A percentile compares a stretch with the other conserved stretches of the same genome.
Conservation (phyloP, 1,284 basidiomycete genomes). For the Golubevia sp. region DNA sequence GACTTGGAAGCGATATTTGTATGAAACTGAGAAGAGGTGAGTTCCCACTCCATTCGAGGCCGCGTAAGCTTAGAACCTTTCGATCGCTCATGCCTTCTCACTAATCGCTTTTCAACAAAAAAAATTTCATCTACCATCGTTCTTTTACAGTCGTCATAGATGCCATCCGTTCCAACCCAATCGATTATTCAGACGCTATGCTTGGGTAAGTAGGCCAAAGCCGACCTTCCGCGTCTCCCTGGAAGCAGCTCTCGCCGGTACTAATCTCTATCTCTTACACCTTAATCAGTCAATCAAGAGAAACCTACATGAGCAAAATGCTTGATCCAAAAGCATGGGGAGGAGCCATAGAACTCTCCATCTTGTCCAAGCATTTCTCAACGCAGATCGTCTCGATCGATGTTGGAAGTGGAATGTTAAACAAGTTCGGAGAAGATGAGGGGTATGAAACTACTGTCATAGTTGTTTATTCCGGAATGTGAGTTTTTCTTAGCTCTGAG, state of each 20-base stretch:
- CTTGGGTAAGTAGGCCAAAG: slow-evolving; percentile 17
- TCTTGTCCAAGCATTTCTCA: slow-evolving; percentile 22
- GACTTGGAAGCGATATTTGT: slow-evolving; percentile 12
- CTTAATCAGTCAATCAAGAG: slow-evolving; percentile 2
- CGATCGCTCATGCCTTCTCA: neutral
- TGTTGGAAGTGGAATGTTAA: slow-evolving; percentile 21
- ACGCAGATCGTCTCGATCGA: slow-evolving; percentile 31
- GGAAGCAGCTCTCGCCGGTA: too few relatives aligned
- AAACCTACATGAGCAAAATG: slow-evolving; percentile 5
- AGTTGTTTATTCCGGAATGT: slow-evolving; percentile 36
- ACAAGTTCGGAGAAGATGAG: slow-evolving; percentile 33
- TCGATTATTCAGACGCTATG: slow-evolving; percentile 25
- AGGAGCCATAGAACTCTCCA: slow-evolving; percentile 36
- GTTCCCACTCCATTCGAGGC: neutral
- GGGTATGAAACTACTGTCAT: slow-evolving; percentile 17
- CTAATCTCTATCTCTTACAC: neutral
- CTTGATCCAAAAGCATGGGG: slow-evolving; percentile 22
- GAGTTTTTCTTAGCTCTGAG: neutral
- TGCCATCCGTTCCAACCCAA: slow-evolving; percentile 17
- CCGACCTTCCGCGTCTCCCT: neutral
- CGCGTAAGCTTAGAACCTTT: neutral
- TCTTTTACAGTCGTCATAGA: slow-evolving; percentile 13
- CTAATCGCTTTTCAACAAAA: too few relatives aligned
- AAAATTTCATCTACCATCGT: too few relatives aligned
- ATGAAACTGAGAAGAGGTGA: slow-evolving; percentile 13